Evolutionary conservation across 2,329 filamentous ascomycete species (phyloP).

Genomic region (Coniochaeta sp.): DNA sequence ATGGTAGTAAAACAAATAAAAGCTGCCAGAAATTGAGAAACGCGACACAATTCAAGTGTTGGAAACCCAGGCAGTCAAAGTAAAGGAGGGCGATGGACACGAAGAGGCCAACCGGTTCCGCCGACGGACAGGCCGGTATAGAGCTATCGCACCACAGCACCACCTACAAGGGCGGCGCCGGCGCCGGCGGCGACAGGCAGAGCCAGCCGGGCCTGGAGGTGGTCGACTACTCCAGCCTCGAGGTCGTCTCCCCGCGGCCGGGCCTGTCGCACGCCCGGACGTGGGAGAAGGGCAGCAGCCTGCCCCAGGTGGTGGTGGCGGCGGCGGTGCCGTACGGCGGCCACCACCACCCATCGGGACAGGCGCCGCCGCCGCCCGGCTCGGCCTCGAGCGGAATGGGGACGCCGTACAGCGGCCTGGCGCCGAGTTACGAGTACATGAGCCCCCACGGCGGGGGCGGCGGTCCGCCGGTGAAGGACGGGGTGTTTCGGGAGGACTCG

Average conservation of each 20-base stretch:
- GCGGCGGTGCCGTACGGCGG: neutral
- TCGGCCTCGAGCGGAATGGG: too few relatives aligned
- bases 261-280: neutral
- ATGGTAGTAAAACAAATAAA: too few relatives aligned
- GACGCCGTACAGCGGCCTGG: neutral
- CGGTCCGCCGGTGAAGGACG: neutral
- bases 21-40: too few relatives aligned
- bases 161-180: too few relatives aligned
- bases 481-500: conserved; percentile 3
- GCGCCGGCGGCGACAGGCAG: neutral
- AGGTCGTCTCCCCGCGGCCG: conserved; percentile 1
- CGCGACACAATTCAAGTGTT: too few relatives aligned
- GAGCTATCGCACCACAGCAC: neutral
- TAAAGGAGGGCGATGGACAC: too few relatives aligned
- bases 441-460: neutral
- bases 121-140: conserved; percentile 2
- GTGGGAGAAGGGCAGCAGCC: conserved; percentile 3
- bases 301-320: conserved; percentile 1
- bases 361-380: too few relatives aligned
- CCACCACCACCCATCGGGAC: neutral
- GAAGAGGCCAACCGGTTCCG: neutral
- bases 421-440: neutral
- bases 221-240: conserved; percentile 4
- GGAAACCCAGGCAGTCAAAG: too few relatives aligned
- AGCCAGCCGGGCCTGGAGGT: conserved; percentile 11